A percentile compares a stretch with the other conserved stretches of the same genome.
phyloP scores from a whole-genome alignment of 2,329 filamentous ascomycete species.

The Coniosporium tulheliwenetii region DNA sequence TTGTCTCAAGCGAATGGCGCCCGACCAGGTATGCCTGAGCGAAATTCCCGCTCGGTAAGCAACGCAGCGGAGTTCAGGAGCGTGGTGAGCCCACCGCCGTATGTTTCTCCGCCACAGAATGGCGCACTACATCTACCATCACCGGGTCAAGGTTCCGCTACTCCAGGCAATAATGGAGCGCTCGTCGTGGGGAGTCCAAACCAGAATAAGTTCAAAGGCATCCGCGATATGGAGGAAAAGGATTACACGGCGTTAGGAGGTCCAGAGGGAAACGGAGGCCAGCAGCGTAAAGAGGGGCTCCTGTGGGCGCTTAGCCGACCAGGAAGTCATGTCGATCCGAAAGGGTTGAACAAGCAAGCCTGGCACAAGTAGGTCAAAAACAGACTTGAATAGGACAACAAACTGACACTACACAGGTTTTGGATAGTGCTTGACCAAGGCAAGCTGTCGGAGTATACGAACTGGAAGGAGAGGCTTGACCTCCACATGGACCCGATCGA shows the following conservation, averaged over 20 bases:
- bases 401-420: slow-evolving; percentile 44
- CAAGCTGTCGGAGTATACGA: slow-evolving; percentile 93
- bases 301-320: slow-evolving; percentile 89
- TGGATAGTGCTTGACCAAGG: slow-evolving; percentile 98
- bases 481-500: slow-evolving; percentile 98
- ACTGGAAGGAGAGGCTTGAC: slow-evolving; percentile 96
- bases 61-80: slow-evolving; percentile 18
- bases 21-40: slow-evolving; percentile 11
- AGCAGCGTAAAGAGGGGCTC: slow-evolving; percentile 81
- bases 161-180: slow-evolving; percentile 11
- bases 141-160: slow-evolving; percentile 2
- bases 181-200: slow-evolving; percentile 17
- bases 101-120: slow-evolving; percentile 6
- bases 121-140: slow-evolving; percentile 12
- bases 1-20: slow-evolving; percentile 8
- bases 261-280: slow-evolving; percentile 40
- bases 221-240: slow-evolving; percentile 81
- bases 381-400: neutral
- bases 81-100: slow-evolving; percentile 14
- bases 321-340: slow-evolving; percentile 86
- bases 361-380: slow-evolving; percentile 77
- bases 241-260: slow-evolving; percentile 39
- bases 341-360: slow-evolving; percentile 87
- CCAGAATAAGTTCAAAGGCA: slow-evolving; percentile 64
- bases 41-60: slow-evolving; percentile 5